Evolutionary conservation across 805 yeast genomes (phyloP).

Genomic region (Cyberlindnera lachancei): DNA sequence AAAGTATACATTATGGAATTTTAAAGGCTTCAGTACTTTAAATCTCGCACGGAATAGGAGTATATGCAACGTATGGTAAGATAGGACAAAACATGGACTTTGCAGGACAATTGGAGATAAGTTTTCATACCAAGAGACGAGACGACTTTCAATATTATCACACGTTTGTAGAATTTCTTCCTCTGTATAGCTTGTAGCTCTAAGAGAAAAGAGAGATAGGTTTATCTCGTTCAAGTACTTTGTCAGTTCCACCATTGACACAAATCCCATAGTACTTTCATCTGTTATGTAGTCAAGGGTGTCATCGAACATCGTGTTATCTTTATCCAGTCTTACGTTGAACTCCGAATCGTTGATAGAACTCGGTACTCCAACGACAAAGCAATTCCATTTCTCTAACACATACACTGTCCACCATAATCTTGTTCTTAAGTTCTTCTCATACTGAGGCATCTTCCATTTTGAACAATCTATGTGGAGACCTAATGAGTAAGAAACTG

Average conservation of each 20-base stretch:
- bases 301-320: background rate
- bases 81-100: background rate
- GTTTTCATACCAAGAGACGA: background rate
- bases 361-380: constrained; percentile 7
- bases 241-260: background rate
- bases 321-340: background rate
- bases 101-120: background rate
- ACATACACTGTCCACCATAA: constrained; percentile 78
- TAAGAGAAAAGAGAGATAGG: background rate
- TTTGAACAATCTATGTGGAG: constrained; percentile 7
- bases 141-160: background rate
- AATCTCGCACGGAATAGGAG: background rate
- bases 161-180: background rate
- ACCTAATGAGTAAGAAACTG: constrained; percentile 6
- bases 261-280: background rate
- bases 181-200: background rate
- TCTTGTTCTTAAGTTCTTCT: constrained; percentile 38
- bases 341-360: constrained; percentile 5
- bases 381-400: constrained; percentile 43
- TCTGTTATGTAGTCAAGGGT: background rate
- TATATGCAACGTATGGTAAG: too few relatives aligned
- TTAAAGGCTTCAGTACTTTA: background rate
- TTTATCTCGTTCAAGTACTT: background rate
- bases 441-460: constrained; percentile 10
- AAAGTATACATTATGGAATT: background rate